These are phyloP conservation scores for Clitopilus passeckerianus DNA, from an alignment of 768 basidiomycete genomes.

Conservation along the genomic window DNA sequence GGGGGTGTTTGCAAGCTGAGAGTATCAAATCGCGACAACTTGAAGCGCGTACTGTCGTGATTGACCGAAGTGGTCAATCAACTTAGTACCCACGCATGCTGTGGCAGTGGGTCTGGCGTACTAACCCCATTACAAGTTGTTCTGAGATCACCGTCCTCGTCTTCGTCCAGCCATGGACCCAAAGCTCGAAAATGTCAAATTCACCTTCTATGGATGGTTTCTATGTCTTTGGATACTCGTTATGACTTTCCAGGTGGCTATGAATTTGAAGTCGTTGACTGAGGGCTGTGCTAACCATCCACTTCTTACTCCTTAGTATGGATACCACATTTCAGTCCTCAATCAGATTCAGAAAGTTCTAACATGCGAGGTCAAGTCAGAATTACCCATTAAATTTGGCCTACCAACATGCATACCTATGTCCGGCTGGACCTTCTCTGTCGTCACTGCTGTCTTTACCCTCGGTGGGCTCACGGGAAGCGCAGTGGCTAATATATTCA, in stretches of 20 bases:
- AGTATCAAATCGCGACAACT: background rate
- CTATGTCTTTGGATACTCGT: conserved; percentile 67
- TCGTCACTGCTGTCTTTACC: conserved; percentile 83
- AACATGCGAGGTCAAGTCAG: conserved; percentile 49
- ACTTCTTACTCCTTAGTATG: conserved; percentile 64
- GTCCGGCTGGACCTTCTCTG: conserved; percentile 70
- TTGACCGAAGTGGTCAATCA: background rate
- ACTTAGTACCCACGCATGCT: background rate
- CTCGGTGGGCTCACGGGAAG: conserved; percentile 84
- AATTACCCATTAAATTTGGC: conserved; percentile 22
- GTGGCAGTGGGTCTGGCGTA: background rate
- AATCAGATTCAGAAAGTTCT: conserved; percentile 83
- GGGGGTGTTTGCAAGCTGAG: background rate
- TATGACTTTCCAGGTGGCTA: conserved; percentile 48
- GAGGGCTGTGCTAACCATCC: background rate
- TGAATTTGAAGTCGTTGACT: background rate
- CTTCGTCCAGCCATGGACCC: background rate
- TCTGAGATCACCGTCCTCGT: background rate
- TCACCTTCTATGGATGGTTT: conserved; percentile 59
- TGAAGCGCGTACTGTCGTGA: background rate
- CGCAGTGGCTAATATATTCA: conserved; percentile 56
- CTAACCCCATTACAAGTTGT: background rate
- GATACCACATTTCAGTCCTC: conserved; percentile 89
- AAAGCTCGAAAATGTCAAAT: conserved; percentile 15
- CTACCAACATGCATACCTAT: conserved; percentile 78